phyloP scores from a whole-genome alignment of 148 eudicot genomes.

The Fagopyrum tataricum region DNA sequence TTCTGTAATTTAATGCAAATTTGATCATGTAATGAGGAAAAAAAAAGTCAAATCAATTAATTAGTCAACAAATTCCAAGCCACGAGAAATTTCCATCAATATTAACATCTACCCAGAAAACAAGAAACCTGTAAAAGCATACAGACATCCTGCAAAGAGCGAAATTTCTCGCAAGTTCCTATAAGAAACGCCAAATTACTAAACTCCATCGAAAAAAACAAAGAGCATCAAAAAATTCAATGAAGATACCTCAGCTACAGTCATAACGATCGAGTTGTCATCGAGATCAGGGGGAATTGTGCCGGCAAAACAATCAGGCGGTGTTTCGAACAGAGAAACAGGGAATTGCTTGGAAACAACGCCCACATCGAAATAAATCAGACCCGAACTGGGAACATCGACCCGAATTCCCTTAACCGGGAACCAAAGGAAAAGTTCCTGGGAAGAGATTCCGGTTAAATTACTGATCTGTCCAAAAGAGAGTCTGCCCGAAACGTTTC shows the following conservation, averaged over 20 bases:
- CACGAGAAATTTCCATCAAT: background rate
- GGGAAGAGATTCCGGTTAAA: slow-evolving; percentile 58
- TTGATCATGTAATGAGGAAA: background rate
- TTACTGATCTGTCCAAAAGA: slow-evolving; percentile 42
- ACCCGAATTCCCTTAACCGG: slow-evolving; percentile 72
- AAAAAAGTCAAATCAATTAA: background rate
- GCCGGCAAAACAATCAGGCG: slow-evolving; percentile 59
- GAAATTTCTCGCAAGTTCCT: background rate
- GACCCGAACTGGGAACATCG: slow-evolving; percentile 72
- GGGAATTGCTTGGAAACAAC: slow-evolving; percentile 80
- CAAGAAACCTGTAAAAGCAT: background rate
- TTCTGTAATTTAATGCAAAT: background rate
- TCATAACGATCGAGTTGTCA: slow-evolving; percentile 1
- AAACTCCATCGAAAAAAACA: background rate
- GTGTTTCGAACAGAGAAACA: slow-evolving; percentile 62
- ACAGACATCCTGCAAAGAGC: background rate
- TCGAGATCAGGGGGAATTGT: slow-evolving; percentile 17
- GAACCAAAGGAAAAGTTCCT: slow-evolving; percentile 82
- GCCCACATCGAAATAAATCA: slow-evolving; percentile 85
- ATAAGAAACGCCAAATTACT: background rate
- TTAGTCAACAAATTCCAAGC: background rate
- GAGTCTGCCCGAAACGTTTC: slow-evolving; percentile 48
- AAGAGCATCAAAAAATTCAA: background rate
- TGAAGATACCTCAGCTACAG: background rate
- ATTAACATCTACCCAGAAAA: background rate